Evolutionary conservation across 768 basidiomycete species (phyloP).

Genomic region (Grammothele lineata): DNA sequence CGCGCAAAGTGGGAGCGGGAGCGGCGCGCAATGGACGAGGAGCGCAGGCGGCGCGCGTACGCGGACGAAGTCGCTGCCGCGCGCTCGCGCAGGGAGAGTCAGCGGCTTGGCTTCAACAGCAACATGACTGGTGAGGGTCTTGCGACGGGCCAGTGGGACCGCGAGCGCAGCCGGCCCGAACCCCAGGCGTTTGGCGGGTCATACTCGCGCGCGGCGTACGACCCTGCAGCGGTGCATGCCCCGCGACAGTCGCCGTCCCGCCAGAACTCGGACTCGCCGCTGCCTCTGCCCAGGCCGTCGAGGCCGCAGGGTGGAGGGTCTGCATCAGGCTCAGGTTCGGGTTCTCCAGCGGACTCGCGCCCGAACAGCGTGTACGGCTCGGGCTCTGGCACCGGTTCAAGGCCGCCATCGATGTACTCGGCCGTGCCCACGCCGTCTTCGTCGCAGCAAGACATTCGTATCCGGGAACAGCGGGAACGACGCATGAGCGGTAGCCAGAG

Average conservation of each 20-base stretch:
- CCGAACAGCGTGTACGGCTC: slow-evolving; percentile 39
- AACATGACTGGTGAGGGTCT: slow-evolving; percentile 21
- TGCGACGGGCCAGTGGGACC: slow-evolving; percentile 17
- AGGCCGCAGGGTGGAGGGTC: slow-evolving; percentile 10
- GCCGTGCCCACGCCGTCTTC: slow-evolving; percentile 40
- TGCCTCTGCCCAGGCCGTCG: slow-evolving; percentile 18
- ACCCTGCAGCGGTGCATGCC: slow-evolving; percentile 8
- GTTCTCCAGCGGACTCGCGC: slow-evolving; percentile 52
- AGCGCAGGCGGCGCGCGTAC: slow-evolving; percentile 48
- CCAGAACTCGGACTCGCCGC: slow-evolving; percentile 29
- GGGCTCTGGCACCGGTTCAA: slow-evolving; percentile 35
- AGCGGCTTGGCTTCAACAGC: slow-evolving; percentile 21
- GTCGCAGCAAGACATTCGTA: slow-evolving; percentile 31
- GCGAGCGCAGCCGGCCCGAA: slow-evolving; percentile 9
- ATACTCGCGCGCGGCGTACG: slow-evolving; percentile 20
- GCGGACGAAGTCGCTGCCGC: slow-evolving; percentile 59
- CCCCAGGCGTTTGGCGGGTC: slow-evolving; percentile 4
- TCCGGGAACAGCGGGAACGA: slow-evolving; percentile 28
- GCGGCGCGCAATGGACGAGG: slow-evolving; percentile 46
- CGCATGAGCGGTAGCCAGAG: slow-evolving; percentile 31
- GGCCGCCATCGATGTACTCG: slow-evolving; percentile 53
- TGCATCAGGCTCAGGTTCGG: slow-evolving; percentile 28
- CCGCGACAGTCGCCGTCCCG: not conserved
- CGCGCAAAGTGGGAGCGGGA: slow-evolving; percentile 45
- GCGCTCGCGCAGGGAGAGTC: slow-evolving; percentile 54